Percentiles rank a stretch among this genome's conserved stretches.
Evolutionary conservation across 2,329 filamentous ascomycete genomes (phyloP).

Genomic region (Fusarium succisae): DNA sequence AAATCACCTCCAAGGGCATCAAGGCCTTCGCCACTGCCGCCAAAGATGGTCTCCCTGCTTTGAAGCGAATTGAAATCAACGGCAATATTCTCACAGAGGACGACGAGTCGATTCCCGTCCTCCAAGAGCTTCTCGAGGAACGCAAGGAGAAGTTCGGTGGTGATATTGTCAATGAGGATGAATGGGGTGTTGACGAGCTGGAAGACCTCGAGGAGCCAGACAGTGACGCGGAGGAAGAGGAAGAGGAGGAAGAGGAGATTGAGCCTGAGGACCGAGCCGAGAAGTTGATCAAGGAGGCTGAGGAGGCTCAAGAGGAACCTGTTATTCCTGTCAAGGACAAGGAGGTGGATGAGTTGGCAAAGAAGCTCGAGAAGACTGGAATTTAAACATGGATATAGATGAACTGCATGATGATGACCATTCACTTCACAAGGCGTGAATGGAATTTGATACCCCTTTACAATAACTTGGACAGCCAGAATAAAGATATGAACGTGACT

Average conservation of each 20-base stretch:
- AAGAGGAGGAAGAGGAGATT: constrained; percentile 72
- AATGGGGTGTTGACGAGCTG: constrained; percentile 86
- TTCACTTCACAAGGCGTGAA: constrained; percentile 37
- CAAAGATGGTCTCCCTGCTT: constrained; percentile 72
- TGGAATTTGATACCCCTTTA: constrained; percentile 46
- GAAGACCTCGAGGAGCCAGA: constrained; percentile 85
- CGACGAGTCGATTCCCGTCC: constrained; percentile 73
- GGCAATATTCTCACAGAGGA: constrained; percentile 95
- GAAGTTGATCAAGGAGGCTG: constrained; percentile 74
- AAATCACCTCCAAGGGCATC: constrained; percentile 82
- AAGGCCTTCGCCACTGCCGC: constrained; percentile 76
- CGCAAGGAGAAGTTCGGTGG: constrained; percentile 80
- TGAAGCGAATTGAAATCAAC: constrained; percentile 91
- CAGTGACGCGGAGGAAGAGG: constrained; percentile 73
- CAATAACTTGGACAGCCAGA: background rate
- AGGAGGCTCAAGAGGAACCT: constrained; percentile 78
- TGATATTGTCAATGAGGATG: constrained; percentile 75
- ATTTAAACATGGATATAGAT: constrained; percentile 53
- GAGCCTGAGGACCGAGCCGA: constrained; percentile 72
- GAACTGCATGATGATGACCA: constrained; percentile 41
- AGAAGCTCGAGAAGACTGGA: constrained; percentile 76
- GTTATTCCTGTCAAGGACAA: constrained; percentile 76
- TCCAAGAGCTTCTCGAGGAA: constrained; percentile 77
- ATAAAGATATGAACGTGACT: background rate
- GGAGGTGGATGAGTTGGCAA: constrained; percentile 83